Conservation (phyloP, 1,284 basidiomycete species). For the Rhodotorula sp. region DNA sequence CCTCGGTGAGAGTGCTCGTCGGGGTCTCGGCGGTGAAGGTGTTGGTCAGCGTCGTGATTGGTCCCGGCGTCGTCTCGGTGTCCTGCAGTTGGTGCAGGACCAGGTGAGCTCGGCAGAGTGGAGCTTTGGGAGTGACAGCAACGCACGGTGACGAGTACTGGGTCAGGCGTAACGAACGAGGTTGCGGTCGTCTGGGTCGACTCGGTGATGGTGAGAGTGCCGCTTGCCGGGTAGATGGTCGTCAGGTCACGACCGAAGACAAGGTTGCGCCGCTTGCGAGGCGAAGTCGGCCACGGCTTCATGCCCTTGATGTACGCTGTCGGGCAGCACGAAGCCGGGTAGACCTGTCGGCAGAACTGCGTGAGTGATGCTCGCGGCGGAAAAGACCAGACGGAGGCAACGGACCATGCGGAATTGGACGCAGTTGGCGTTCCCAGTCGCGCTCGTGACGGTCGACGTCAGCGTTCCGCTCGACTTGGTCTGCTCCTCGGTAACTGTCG, state of each 20-base stretch:
- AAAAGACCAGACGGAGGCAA: background rate
- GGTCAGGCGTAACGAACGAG: background rate
- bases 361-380: background rate
- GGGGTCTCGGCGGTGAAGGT: background rate
- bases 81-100: background rate
- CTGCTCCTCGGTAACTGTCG: background rate
- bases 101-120: background rate
- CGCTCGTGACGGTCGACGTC: background rate
- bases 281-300: background rate
- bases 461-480: background rate
- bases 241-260: background rate
- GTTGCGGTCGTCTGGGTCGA: background rate
- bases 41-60: background rate
- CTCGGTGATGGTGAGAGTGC: background rate
- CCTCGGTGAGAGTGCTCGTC: background rate
- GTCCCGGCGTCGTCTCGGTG: background rate
- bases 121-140: too few relatives aligned
- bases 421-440: background rate
- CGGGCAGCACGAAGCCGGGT: background rate
- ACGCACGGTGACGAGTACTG: background rate
- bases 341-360: background rate
- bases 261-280: background rate
- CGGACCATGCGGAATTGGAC: background rate
- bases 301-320: background rate
- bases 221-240: background rate